A percentile compares a stretch with the other conserved stretches of the same genome.
Conservation (phyloP, 177 flowering plant species). For the Vitis hybrid region DNA sequence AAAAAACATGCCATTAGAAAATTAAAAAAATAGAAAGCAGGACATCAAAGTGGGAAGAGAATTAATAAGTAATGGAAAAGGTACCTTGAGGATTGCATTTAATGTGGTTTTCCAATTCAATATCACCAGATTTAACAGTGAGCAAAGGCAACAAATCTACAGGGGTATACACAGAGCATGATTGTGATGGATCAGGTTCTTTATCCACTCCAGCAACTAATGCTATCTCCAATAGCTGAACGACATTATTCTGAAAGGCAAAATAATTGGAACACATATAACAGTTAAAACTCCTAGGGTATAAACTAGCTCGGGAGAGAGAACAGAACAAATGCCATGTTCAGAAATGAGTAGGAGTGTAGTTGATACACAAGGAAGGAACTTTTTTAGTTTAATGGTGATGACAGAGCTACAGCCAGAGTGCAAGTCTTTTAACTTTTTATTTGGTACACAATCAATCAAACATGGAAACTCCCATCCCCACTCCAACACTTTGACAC, state of each 20-base stretch:
- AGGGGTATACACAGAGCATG: slow-evolving; percentile 28
- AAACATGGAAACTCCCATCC: too few species aligned
- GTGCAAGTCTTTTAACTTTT: too few species aligned
- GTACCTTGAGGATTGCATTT: slow-evolving; percentile 72
- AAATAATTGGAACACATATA: slow-evolving; percentile 3
- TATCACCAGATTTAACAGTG: slow-evolving; percentile 19
- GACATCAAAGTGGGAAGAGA: background rate
- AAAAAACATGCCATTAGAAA: slow-evolving; percentile 1
- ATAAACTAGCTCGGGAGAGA: too few species aligned
- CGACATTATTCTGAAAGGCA: slow-evolving; percentile 48
- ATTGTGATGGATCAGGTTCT: slow-evolving; percentile 35
- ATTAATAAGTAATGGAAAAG: background rate
- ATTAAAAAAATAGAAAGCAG: background rate
- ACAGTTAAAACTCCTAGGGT: background rate
- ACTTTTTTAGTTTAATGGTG: too few species aligned
- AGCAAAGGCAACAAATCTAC: slow-evolving; percentile 40
- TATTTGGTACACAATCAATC: too few species aligned
- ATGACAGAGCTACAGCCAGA: too few species aligned
- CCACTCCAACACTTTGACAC: too few species aligned
- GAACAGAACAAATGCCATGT: too few species aligned
- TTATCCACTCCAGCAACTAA: slow-evolving; percentile 52
- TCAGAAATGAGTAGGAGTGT: too few species aligned
- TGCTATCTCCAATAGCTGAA: slow-evolving; percentile 62
- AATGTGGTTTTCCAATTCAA: slow-evolving; percentile 34
- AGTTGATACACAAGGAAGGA: too few species aligned